Percentiles rank a stretch among this genome's conserved stretches.
Evolutionary conservation across 352 stramenopile genomes (phyloP).

Genomic region (Pythium dissotocum): DNA sequence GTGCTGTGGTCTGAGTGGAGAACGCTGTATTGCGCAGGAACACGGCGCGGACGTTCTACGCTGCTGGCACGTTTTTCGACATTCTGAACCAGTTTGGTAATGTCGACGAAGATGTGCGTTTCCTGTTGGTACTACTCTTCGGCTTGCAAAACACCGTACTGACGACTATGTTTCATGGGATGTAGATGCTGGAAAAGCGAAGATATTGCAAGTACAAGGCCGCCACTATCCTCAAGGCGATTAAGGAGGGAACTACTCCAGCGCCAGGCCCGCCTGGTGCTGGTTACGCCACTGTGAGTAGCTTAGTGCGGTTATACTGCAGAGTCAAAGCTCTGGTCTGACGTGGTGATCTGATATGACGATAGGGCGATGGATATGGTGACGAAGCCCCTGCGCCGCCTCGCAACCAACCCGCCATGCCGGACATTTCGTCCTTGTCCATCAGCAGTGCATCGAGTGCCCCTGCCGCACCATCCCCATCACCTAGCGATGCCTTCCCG

Average conservation of each 20-base stretch:
- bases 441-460: constrained; percentile 11
- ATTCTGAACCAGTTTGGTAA: constrained; percentile 95
- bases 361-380: background rate
- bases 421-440: constrained; percentile 11
- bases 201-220: constrained; percentile 97
- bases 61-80: constrained; percentile 95
- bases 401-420: constrained; percentile 2
- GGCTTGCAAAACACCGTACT: background rate
- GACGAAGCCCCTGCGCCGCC: background rate
- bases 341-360: background rate
- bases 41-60: constrained; percentile 96
- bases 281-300: constrained; percentile 21
- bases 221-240: constrained; percentile 94
- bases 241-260: constrained; percentile 90
- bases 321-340: background rate
- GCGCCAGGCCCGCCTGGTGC: constrained; percentile 74
- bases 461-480: constrained; percentile 5
- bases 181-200: constrained; percentile 83
- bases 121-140: background rate
- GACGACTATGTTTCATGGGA: background rate
- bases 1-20: constrained; percentile 5
- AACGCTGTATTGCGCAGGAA: constrained; percentile 39
- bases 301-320: background rate
- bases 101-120: constrained; percentile 69
- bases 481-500: constrained; percentile 33